Conservation (phyloP, 2,329 filamentous ascomycete species). For the Aspergillus nomiae region DNA sequence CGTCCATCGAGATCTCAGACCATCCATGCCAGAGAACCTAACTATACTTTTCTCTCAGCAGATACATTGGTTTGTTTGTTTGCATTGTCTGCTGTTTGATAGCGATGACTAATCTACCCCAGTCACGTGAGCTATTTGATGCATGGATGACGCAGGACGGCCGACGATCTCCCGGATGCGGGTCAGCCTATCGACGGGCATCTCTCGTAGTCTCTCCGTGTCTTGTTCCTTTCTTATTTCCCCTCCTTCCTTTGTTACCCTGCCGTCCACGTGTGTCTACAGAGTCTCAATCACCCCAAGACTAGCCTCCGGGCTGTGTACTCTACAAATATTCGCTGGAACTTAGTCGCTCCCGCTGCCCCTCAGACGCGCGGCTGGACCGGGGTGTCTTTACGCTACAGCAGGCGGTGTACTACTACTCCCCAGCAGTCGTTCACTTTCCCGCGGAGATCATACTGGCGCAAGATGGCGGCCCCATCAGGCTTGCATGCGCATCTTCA, state of each 20-base stretch:
- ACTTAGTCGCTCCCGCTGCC: background rate
- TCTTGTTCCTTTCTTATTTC: background rate
- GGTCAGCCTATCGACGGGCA: constrained; percentile 15
- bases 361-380: constrained; percentile 10
- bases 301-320: background rate
- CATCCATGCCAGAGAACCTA: too few species aligned
- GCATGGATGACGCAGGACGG: constrained; percentile 34
- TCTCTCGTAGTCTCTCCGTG: constrained; percentile 10
- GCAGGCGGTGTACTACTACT: constrained; percentile 19
- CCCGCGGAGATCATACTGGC: constrained; percentile 10
- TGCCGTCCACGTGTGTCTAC: background rate
- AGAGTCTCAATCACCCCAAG: background rate
- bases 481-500: constrained; percentile 31
- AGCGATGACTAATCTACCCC: background rate
- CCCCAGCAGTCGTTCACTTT: constrained; percentile 9
- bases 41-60: too few species aligned
- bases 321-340: background rate
- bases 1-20: too few species aligned
- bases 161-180: constrained; percentile 33
- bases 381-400: constrained; percentile 17
- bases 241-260: constrained; percentile 20
- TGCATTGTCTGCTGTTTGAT: too few species aligned
- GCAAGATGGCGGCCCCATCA: constrained; percentile 30
- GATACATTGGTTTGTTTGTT: too few species aligned
- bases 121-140: constrained; percentile 29